Evolutionary conservation across 495 filamentous ascomycete species (phyloP), one percentile per base, ranked within the genome.

Genomic region (Penicillium cataractarum): DNA sequence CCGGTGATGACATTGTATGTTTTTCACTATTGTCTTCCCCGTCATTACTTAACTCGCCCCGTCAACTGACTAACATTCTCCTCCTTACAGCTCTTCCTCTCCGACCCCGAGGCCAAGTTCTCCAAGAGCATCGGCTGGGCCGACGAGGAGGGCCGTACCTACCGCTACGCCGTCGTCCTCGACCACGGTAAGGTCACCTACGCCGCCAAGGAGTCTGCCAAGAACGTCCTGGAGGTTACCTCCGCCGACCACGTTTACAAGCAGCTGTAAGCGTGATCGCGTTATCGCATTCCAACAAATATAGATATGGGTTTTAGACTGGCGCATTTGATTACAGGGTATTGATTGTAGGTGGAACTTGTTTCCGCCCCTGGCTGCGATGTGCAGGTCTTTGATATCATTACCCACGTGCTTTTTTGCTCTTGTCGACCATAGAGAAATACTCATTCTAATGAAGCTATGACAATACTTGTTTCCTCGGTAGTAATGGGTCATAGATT

Each of bases 121-220:
- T 90, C 89, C 78, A 87, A 89, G 82, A 82, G 81, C 69, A 84
- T 94, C 64, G 93, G 91, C 75, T 98, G 93, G 93, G 86, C 86
- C 42, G 82, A 85, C 24, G 88, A 85, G 32, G 86, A 88, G 70
- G 86, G 87, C 61, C 85, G 92, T 52, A 93, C 91, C 51, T 85
- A 85, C 60, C 83, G 94, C 55, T 98, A 91, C 75, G 94, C 90
- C 64, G 84, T 97, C 76, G 75, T 96, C 62, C 81, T 98, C 67
- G 93, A 97, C 78, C 85, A 96, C 78, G 93, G 93, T 69, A 96
- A 90, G 82, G 84, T 98, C 69, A 83, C 78, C 68, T 97, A 97
- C 78, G 92, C 93, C 53, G 91, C 91, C 78, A 87, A 88, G 73
- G 90, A 94, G 79, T 82, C 84, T 57, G 83, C 80, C 7, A 84